Evolutionary conservation across 2,329 filamentous ascomycete genomes (phyloP).

Genomic region (Botrytis fragariae): DNA sequence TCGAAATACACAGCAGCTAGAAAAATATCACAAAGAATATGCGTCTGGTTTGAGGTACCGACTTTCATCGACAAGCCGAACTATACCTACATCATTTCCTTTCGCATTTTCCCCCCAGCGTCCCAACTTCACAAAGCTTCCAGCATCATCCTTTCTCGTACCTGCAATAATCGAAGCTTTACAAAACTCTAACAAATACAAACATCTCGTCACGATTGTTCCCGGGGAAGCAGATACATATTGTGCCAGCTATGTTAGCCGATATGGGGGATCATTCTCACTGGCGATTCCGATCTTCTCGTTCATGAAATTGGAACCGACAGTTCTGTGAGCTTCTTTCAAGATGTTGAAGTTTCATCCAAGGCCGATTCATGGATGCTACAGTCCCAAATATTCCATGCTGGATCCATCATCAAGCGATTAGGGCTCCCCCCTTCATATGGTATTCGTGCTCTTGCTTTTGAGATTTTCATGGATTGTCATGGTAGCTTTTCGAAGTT

Average conservation of each 20-base stretch:
- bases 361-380: conserved; percentile 27
- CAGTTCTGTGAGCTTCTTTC: conserved; percentile 66
- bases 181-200: conserved; percentile 44
- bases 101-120: conserved; percentile 29
- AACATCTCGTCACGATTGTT: conserved; percentile 54
- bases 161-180: conserved; percentile 73
- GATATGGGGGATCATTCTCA: conserved; percentile 61
- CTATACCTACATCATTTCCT: conserved; percentile 11
- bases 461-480: conserved; percentile 35
- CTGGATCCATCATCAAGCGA: conserved; percentile 44
- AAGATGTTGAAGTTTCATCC: conserved; percentile 49
- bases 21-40: conserved; percentile 30
- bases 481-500: conserved; percentile 32
- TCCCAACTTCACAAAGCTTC: conserved; percentile 39
- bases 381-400: conserved; percentile 40
- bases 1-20: conserved; percentile 30
- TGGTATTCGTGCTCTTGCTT: conserved; percentile 43
- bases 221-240: conserved; percentile 82
- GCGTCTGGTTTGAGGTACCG: conserved; percentile 23
- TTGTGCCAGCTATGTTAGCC: conserved; percentile 65
- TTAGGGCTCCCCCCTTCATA: conserved; percentile 42
- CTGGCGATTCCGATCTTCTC: conserved; percentile 84
- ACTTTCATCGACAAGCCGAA: conserved; percentile 14
- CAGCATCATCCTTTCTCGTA: conserved; percentile 66
- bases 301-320: conserved; percentile 64